Evolutionary conservation across 148 eudicot genomes (phyloP).

Genomic region (Linanthus parryae): DNA sequence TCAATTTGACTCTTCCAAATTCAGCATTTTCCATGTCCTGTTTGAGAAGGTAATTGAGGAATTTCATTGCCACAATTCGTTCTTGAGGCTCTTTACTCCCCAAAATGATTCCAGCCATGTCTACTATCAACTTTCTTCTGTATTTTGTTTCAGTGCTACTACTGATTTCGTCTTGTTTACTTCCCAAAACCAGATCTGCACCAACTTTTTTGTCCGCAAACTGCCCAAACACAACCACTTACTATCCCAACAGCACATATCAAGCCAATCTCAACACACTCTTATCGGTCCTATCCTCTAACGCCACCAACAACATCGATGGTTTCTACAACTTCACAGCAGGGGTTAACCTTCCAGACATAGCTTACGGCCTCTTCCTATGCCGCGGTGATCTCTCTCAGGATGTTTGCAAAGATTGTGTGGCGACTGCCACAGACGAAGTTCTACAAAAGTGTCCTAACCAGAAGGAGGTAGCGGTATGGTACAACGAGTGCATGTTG

Average conservation of each 20-base stretch:
- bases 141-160: too few relatives aligned
- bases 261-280: slow-evolving; percentile 4
- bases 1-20: too few relatives aligned
- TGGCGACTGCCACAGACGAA: slow-evolving; percentile 6
- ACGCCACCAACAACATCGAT: not conserved
- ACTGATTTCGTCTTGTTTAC: too few relatives aligned
- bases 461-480: slow-evolving; percentile 7
- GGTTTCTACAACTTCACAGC: slow-evolving; percentile 1
- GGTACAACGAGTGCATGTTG: slow-evolving; percentile 27
- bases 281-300: slow-evolving; percentile 1
- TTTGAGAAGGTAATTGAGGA: too few relatives aligned
- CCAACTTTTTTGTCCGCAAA: too few relatives aligned
- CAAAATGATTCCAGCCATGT: too few relatives aligned
- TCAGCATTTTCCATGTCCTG: too few relatives aligned
- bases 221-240: not conserved
- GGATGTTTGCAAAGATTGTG: slow-evolving; percentile 17
- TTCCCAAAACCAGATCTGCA: too few relatives aligned
- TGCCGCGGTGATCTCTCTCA: slow-evolving; percentile 27
- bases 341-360: not conserved
- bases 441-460: slow-evolving; percentile 5
- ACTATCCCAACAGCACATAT: not conserved
- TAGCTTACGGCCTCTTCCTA: slow-evolving; percentile 28
- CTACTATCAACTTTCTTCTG: too few relatives aligned
- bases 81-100: too few relatives aligned
- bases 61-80: too few relatives aligned